phyloP scores from a whole-genome alignment of 169 alveolate species.

The Plasmodium fragile region DNA sequence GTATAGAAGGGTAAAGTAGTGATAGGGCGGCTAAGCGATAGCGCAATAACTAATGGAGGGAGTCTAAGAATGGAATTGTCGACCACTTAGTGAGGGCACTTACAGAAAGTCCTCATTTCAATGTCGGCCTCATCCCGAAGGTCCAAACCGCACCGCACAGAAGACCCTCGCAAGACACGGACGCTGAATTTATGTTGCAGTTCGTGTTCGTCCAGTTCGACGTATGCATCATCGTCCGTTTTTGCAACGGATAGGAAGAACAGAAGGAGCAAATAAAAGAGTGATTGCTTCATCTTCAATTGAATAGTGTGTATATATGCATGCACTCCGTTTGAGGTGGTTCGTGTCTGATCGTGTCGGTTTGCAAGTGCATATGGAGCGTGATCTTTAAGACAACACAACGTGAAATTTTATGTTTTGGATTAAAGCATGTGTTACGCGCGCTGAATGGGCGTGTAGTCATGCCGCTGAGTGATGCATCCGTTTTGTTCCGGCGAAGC shows the following conservation, averaged over 20 bases:
- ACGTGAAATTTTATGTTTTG: neutral
- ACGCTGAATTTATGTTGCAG: conserved; percentile 43
- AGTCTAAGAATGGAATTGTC: neutral
- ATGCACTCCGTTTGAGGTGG: neutral
- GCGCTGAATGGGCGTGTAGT: neutral
- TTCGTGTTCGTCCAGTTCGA: conserved; percentile 34
- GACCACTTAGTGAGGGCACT: neutral
- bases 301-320: neutral
- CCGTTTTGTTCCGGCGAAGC: neutral
- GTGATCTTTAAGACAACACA: neutral
- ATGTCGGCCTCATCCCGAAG: conserved; percentile 52
- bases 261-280: conserved; percentile 9
- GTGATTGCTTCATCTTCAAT: conserved; percentile 12
- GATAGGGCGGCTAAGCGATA: neutral
- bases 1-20: neutral
- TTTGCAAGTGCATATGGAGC: neutral
- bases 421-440: neutral
- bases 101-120: conserved; percentile 70
- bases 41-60: neutral
- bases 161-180: conserved; percentile 50
- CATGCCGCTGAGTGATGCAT: neutral
- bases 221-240: conserved; percentile 30
- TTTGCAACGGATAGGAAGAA: conserved; percentile 12
- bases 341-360: neutral
- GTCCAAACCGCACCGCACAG: conserved; percentile 47